These are phyloP conservation scores for Funneliformis caledonium DNA, from an alignment of 371 early-diverging fungal genomes.

Conservation along the genomic window DNA sequence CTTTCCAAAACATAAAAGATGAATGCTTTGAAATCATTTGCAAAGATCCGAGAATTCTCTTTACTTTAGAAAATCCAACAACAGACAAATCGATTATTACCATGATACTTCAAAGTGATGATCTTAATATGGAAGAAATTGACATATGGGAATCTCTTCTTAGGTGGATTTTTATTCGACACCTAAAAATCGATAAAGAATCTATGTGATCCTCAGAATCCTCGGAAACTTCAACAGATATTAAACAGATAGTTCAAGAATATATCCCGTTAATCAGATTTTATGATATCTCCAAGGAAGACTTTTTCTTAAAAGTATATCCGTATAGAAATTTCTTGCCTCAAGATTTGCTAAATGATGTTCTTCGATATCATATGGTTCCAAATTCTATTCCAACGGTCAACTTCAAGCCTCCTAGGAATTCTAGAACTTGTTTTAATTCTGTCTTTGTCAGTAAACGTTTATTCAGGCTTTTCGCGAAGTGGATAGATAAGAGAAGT, in stretches of 20 bases:
- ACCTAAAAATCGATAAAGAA: not conserved
- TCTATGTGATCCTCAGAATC: not conserved
- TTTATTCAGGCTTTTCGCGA: not conserved
- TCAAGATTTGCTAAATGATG: not conserved
- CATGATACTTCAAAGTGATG: not conserved
- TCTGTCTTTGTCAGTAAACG: no score
- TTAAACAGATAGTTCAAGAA: not conserved
- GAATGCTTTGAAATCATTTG: not conserved
- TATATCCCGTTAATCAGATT: not conserved
- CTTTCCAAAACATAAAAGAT: not conserved
- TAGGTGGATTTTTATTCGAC: not conserved
- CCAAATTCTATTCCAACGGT: no score
- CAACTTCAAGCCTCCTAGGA: no score
- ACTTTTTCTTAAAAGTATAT: not conserved
- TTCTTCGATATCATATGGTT: not conserved
- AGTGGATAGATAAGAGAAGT: not conserved
- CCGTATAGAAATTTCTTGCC: not conserved
- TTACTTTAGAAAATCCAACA: not conserved
- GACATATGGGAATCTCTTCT: slow-evolving; percentile 24
- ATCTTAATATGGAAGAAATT: slow-evolving; percentile 7
- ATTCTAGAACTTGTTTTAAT: no score
- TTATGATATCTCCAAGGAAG: not conserved
- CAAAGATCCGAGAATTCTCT: not conserved
- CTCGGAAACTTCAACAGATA: not conserved
- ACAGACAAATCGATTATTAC: not conserved